Percentiles rank a stretch among this genome's conserved stretches.
Conservation (phyloP, 306 rosid genomes). For the Casuarina cunninghamiana region DNA sequence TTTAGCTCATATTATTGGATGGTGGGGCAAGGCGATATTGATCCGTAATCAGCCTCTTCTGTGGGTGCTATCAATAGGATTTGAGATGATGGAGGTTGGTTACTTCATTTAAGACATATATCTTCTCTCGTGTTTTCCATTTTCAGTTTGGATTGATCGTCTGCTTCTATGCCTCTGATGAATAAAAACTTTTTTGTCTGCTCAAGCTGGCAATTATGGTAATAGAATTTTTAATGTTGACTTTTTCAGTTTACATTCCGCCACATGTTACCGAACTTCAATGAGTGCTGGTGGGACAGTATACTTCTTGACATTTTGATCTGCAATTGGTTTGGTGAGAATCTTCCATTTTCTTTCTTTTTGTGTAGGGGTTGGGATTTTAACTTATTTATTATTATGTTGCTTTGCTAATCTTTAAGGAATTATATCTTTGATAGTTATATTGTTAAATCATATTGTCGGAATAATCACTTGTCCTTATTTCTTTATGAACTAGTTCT, state of each 20-base stretch:
- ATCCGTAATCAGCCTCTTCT: slow-evolving; percentile 97
- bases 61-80: slow-evolving; percentile 92
- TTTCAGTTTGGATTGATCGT: background rate
- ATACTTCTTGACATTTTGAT: slow-evolving; percentile 88
- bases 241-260: slow-evolving; percentile 84
- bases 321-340: slow-evolving; percentile 99
- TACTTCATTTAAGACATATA: slow-evolving; percentile 22
- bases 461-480: background rate
- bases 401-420: background rate
- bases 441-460: background rate
- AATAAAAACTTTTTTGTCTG: slow-evolving; percentile 1
- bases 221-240: slow-evolving; percentile 20
- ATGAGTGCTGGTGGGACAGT: slow-evolving; percentile 99
- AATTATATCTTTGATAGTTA: background rate
- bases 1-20: slow-evolving; percentile 91
- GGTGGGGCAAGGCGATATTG: slow-evolving; percentile 99
- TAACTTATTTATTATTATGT: background rate
- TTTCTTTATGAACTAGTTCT: background rate
- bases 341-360: background rate
- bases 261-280: slow-evolving; percentile 97
- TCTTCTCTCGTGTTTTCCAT: background rate
- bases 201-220: slow-evolving; percentile 20
- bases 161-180: slow-evolving; percentile 10
- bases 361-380: slow-evolving; percentile 6
- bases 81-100: slow-evolving; percentile 92